Evolutionary conservation across 306 rosid genomes (phyloP), one percentile per base, ranked within the genome.

Genomic region (Hylodesmum podocarpum): DNA sequence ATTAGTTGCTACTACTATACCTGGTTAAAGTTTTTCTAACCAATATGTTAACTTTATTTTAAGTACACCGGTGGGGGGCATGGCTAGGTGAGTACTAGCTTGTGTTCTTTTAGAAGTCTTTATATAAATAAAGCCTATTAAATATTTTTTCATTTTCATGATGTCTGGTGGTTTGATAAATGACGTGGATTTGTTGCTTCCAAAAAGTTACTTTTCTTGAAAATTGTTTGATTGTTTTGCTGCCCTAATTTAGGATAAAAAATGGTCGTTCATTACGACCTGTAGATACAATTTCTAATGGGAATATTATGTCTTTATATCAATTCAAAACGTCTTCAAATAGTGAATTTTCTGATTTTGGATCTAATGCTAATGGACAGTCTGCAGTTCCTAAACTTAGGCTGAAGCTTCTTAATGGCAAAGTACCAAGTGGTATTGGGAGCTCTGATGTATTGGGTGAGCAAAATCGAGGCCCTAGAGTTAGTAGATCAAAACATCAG

Each of bases 401-500:
- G 61, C 91, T 93, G 5, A 91, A 90, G 83, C 43, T 70, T 54
- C 86, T 76, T 47, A 55, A 63, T 72, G 78, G 83, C 47, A 85
- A 90, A 82, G 81, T 82, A 15, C 50, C 67, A 61, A 82, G 82
- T 70, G 88, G 85, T 36, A 86, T 82, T 81, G 88, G 84, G 59
- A 82, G 84, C 68, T 49, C 83, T 28, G 95, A 91, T 83, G 85
- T 87, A 46, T 85, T 91, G 85, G 82, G 87, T 66, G 98, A 90
- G 85, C 97, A 94, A 85, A 92, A 92, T 83, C 86, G 97, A 21
- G 98, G 96, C 43, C 97, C 98, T 62, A 87, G 98, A 86, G 80
- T 84, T 77, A 87, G 86, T 76, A 84, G 93, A 81, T 76, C 86
- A 46, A 89, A 85, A 66, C 83, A 83, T 50, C 91, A 89, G 40